A percentile compares a stretch with the other conserved stretches of the same genome.
phyloP scores from a whole-genome alignment of 1,284 basidiomycete genomes.

The Apiotrichum montevideense region DNA sequence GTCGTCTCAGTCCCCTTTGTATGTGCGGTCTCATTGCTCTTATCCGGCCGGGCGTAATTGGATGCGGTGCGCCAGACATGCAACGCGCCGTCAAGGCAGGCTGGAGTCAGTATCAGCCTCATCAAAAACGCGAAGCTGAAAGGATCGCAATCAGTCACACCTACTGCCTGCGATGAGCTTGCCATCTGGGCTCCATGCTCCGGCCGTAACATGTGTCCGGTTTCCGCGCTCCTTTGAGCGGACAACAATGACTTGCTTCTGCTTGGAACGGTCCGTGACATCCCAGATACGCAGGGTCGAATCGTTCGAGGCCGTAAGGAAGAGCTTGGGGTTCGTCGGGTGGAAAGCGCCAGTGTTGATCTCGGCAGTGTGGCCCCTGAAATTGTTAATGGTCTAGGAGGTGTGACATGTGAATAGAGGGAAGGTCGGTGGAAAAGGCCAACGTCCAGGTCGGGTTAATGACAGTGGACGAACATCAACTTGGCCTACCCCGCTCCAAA shows the following conservation, averaged over 20 bases:
- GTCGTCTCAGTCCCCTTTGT: conserved; percentile 73
- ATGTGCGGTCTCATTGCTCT: conserved; percentile 80
- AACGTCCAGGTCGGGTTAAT: too few relatives aligned
- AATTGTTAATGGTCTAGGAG: background rate
- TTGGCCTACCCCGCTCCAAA: background rate
- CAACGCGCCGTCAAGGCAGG: conserved; percentile 81
- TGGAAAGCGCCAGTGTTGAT: conserved; percentile 86
- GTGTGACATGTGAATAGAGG: too few relatives aligned
- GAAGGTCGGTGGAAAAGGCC: too few relatives aligned
- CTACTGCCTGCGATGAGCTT: conserved; percentile 75
- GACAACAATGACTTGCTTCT: conserved; percentile 89
- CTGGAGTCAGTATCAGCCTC: conserved; percentile 47
- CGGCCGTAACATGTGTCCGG: conserved; percentile 82
- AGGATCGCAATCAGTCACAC: conserved; percentile 33
- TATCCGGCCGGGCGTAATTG: conserved; percentile 84
- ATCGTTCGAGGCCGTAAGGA: conserved; percentile 91
- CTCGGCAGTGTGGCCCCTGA: conserved; percentile 89
- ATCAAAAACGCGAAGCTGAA: background rate
- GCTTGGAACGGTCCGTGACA: conserved; percentile 75
- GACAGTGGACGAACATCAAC: too few relatives aligned
- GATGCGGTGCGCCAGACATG: conserved; percentile 89
- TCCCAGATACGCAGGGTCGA: conserved; percentile 97
- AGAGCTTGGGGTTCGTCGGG: conserved; percentile 70
- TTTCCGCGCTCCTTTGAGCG: conserved; percentile 95
- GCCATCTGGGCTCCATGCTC: conserved; percentile 79